Conservation (phyloP, 352 stramenopile species). For the Pythium chondricola region DNA sequence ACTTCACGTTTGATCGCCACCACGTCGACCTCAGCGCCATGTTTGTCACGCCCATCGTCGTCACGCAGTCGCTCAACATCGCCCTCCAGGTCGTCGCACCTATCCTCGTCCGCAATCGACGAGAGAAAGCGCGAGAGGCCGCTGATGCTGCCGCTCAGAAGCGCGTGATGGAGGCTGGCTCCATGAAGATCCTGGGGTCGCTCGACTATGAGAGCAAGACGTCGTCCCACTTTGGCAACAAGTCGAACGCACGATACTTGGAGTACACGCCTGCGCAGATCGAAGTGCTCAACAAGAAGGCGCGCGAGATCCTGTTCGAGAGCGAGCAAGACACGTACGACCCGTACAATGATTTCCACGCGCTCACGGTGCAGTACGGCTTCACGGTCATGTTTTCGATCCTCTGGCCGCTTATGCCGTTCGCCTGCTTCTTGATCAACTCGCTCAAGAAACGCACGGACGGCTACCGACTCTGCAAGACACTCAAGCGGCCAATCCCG, state of each 20-base stretch:
- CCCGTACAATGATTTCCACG: constrained; percentile 43
- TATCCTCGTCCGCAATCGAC: constrained; percentile 59
- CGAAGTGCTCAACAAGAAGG: constrained; percentile 28
- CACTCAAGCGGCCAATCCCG: constrained; percentile 33
- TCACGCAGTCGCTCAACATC: constrained; percentile 81
- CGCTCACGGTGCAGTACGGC: constrained; percentile 31
- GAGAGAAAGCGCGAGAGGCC: constrained; percentile 45
- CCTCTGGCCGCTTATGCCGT: constrained; percentile 34
- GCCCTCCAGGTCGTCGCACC: constrained; percentile 55
- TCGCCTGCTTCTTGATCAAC: constrained; percentile 38
- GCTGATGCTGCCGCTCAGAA: constrained; percentile 65
- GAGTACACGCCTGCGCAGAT: constrained; percentile 23
- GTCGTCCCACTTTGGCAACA: constrained; percentile 60
- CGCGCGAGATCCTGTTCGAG: constrained; percentile 34
- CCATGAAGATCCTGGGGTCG: constrained; percentile 78
- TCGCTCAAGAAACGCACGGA: constrained; percentile 34
- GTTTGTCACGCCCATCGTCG: constrained; percentile 84
- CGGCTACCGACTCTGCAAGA: constrained; percentile 30
- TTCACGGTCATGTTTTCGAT: constrained; percentile 49
- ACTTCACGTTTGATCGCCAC: constrained; percentile 77
- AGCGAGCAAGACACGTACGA: constrained; percentile 38
- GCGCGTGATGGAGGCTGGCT: constrained; percentile 56
- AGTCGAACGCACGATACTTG: constrained; percentile 27
- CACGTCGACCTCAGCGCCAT: constrained; percentile 82
- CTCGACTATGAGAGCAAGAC: constrained; percentile 75